phyloP scores from a whole-genome alignment of 2,329 filamentous ascomycete genomes.

The Fusarium pseudograminearum region DNA sequence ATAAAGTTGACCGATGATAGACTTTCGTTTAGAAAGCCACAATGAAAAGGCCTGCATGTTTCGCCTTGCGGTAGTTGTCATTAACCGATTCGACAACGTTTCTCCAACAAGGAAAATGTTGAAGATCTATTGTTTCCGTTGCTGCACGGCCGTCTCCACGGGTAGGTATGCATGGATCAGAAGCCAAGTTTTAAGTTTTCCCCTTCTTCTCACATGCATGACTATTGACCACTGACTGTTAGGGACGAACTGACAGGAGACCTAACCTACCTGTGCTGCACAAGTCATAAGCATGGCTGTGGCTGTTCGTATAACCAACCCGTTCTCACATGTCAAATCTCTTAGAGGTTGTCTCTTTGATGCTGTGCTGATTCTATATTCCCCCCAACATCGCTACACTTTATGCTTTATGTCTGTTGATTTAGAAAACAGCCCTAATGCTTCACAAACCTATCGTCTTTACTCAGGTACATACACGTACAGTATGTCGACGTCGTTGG shows the following conservation, averaged over 20 bases:
- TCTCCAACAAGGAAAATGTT: neutral
- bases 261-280: neutral
- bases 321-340: neutral
- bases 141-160: slow-evolving; percentile 13
- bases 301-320: neutral
- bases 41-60: slow-evolving; percentile 9
- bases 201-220: neutral
- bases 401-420: neutral
- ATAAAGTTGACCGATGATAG: slow-evolving; percentile 13
- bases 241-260: neutral
- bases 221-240: neutral
- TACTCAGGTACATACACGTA: neutral
- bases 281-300: neutral
- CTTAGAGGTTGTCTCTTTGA: neutral
- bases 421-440: neutral
- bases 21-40: slow-evolving; percentile 8
- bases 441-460: neutral
- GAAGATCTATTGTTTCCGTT: slow-evolving; percentile 31
- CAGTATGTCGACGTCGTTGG: neutral
- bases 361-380: neutral
- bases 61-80: slow-evolving; percentile 15
- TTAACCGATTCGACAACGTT: slow-evolving; percentile 18
- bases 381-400: neutral
- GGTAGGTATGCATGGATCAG: neutral
- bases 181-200: neutral